A percentile compares a stretch with the other conserved stretches of the same genome.
Evolutionary conservation across 2,329 filamentous ascomycete species (phyloP).

Genomic region (Colletotrichum trifolii): DNA sequence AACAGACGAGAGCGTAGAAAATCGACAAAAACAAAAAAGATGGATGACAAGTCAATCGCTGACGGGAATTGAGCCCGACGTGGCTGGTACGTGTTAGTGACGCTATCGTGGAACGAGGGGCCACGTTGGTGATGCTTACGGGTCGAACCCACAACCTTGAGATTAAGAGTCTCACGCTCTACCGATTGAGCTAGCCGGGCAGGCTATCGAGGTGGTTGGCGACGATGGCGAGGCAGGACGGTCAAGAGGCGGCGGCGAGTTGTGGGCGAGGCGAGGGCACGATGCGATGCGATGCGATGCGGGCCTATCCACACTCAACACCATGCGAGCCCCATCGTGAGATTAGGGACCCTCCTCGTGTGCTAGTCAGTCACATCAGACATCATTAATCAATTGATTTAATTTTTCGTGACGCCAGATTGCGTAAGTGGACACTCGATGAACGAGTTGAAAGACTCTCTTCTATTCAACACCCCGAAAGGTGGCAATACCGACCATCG

Average conservation of each 20-base stretch:
- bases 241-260: background rate
- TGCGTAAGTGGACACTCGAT: no score
- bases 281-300: background rate
- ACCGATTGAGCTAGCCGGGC: slow-evolving; percentile 76
- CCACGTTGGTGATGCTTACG: background rate
- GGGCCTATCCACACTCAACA: slow-evolving; percentile 14
- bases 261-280: slow-evolving; percentile 23
- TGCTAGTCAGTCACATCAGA: no score
- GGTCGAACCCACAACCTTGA: slow-evolving; percentile 36
- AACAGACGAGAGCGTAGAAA: background rate
- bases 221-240: background rate
- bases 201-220: slow-evolving; percentile 6
- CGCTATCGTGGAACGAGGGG: fast-evolving
- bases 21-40: slow-evolving; percentile 1
- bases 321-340: slow-evolving; percentile 20
- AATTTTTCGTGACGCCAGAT: no score
- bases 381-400: no score
- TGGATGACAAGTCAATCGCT: slow-evolving; percentile 19
- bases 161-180: slow-evolving; percentile 77
- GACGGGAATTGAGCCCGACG: slow-evolving; percentile 35
- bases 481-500: background rate
- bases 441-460: no score
- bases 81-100: slow-evolving; percentile 24
- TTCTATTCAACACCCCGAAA: no score
- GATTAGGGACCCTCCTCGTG: background rate